Percentiles rank a stretch among this genome's conserved stretches.
Conservation (phyloP, 2,329 filamentous ascomycete species). For the Epichloe sp. region DNA sequence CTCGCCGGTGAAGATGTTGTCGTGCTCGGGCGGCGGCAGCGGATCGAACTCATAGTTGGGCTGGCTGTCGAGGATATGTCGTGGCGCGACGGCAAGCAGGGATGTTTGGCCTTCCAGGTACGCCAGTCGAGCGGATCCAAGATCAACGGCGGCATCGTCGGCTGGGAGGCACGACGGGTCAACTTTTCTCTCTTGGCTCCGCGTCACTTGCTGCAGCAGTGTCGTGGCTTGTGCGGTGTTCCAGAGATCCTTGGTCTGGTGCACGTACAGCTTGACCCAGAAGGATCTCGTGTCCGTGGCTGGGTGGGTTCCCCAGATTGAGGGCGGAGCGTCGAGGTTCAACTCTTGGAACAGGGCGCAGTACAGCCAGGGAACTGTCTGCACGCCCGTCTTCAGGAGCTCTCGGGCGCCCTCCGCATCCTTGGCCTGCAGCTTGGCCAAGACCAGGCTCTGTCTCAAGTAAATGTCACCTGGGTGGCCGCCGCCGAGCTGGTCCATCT, state of each 20-base stretch:
- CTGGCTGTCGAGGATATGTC: conserved; percentile 45
- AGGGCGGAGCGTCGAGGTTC: conserved; percentile 62
- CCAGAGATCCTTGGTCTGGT: conserved; percentile 72
- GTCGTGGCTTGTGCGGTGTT: conserved; percentile 59
- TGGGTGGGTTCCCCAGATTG: conserved; percentile 68
- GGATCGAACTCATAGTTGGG: conserved; percentile 72
- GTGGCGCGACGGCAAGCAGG: conserved; percentile 58
- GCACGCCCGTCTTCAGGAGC: conserved; percentile 54
- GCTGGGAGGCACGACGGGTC: conserved; percentile 25
- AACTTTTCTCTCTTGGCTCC: conserved; percentile 35
- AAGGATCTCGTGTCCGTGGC: conserved; percentile 50
- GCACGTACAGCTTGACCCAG: conserved; percentile 62
- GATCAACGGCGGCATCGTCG: conserved; percentile 26
- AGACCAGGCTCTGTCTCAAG: conserved; percentile 59
- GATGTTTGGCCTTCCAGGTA: conserved; percentile 63
- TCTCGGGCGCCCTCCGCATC: conserved; percentile 52
- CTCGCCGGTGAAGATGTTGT: conserved; percentile 37
- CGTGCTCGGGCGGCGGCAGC: conserved; percentile 51
- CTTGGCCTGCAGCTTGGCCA: conserved; percentile 62
- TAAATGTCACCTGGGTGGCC: conserved; percentile 42
- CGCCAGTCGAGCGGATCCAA: conserved; percentile 57
- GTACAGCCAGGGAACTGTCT: conserved; percentile 72
- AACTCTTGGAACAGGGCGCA: conserved; percentile 68
- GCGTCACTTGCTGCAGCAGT: conserved; percentile 57
- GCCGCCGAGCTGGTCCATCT: conserved; percentile 20